A percentile compares a stretch with the other conserved stretches of the same genome.
Conservation (phyloP, 73 alveolate species). For the Breviolum minutum region DNA sequence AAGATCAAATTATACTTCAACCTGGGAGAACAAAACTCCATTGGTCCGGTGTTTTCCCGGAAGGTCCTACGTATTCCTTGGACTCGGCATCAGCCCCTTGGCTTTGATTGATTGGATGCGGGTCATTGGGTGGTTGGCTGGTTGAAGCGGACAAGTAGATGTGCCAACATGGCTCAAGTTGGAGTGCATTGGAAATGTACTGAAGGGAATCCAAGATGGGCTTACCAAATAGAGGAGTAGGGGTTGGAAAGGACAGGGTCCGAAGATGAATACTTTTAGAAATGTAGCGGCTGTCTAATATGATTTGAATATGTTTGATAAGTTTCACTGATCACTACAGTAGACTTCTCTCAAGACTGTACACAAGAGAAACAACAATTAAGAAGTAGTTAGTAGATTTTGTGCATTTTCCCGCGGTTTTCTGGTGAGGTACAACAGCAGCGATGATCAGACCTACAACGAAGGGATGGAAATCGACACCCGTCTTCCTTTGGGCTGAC, state of each 20-base stretch:
- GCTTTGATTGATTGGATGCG: neutral
- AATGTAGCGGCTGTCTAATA: too few relatives aligned
- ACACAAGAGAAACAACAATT: neutral
- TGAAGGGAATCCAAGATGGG: too few relatives aligned
- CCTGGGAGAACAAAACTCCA: neutral
- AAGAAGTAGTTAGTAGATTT: neutral
- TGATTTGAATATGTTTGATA: too few relatives aligned
- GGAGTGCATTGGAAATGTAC: too few relatives aligned
- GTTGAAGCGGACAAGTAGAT: too few relatives aligned
- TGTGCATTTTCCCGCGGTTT: neutral
- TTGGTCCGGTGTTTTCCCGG: neutral
- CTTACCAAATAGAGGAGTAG: too few relatives aligned
- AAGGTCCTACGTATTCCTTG: constrained; percentile 77
- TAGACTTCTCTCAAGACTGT: neutral
- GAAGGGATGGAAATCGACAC: constrained; percentile 71
- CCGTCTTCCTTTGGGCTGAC: neutral
- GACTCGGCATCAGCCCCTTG: constrained; percentile 73
- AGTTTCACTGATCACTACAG: neutral
- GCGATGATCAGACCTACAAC: constrained; percentile 47
- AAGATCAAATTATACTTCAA: neutral
- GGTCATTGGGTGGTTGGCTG: too few relatives aligned
- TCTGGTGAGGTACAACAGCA: constrained; percentile 22
- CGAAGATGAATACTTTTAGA: too few relatives aligned
- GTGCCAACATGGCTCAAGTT: too few relatives aligned
- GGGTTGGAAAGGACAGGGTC: too few relatives aligned